These are phyloP conservation scores for Cyberlindnera subsufficiens DNA, from an alignment of 805 yeast genomes.

Conservation along the genomic window DNA sequence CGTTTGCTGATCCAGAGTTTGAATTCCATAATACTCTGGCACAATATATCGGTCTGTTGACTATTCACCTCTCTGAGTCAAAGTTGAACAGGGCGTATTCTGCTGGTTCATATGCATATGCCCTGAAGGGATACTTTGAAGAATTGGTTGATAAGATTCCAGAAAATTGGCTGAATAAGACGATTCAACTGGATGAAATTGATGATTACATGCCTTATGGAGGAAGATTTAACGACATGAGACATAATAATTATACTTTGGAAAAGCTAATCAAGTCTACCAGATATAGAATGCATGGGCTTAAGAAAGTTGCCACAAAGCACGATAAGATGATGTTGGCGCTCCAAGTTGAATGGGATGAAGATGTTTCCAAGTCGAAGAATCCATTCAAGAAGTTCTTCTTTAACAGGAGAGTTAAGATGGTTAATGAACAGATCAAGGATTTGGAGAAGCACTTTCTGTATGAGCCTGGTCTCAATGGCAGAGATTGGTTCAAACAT, in stretches of 20 bases:
- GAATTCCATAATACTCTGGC: slow-evolving; percentile 51
- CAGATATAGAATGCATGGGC: slow-evolving; percentile 19
- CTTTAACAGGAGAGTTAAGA: slow-evolving; percentile 21
- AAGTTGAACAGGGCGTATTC: slow-evolving; percentile 37
- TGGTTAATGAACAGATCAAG: slow-evolving; percentile 31
- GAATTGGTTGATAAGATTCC: slow-evolving; percentile 33
- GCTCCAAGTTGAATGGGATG: slow-evolving; percentile 25
- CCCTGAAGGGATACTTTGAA: slow-evolving; percentile 32
- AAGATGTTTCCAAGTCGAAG: slow-evolving; percentile 20
- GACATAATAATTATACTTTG: slow-evolving; percentile 15
- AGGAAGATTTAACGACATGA: slow-evolving; percentile 4
- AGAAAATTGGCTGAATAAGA: slow-evolving; percentile 28
- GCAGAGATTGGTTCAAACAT: slow-evolving; percentile 50
- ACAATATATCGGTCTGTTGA: slow-evolving; percentile 44
- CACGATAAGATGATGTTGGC: slow-evolving; percentile 22
- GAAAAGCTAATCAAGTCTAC: slow-evolving; percentile 26
- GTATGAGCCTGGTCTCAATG: slow-evolving; percentile 38
- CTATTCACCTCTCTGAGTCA: slow-evolving; percentile 42
- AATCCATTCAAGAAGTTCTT: slow-evolving; percentile 27
- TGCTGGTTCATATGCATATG: slow-evolving; percentile 32
- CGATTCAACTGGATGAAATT: slow-evolving; percentile 9
- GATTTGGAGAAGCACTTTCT: slow-evolving; percentile 41
- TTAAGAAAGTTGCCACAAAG: slow-evolving; percentile 18
- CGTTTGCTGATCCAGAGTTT: slow-evolving; percentile 58
- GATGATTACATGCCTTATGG: slow-evolving; percentile 8